Conservation (phyloP, 2,329 filamentous ascomycete species). For the Thermothelomyces thermophilus region DNA sequence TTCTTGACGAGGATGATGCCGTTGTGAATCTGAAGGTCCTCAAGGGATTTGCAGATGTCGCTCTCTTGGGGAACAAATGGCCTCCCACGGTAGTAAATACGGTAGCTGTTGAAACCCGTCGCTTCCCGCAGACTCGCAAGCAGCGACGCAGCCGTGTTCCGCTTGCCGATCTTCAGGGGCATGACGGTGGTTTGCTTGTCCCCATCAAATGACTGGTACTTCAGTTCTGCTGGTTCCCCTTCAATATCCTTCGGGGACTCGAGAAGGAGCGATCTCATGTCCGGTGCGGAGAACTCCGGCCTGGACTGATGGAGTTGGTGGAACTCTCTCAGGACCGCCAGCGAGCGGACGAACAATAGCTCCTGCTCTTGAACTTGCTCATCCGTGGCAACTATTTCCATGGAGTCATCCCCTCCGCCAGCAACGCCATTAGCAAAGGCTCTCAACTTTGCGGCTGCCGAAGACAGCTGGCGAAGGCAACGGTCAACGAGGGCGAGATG, state of each 20-base stretch:
- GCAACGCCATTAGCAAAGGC: slow-evolving; percentile 37
- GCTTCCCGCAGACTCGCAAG: slow-evolving; percentile 58
- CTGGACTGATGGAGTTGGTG: slow-evolving; percentile 58
- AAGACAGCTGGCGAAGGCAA: slow-evolving; percentile 63
- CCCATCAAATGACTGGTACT: slow-evolving; percentile 68
- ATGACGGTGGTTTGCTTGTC: slow-evolving; percentile 52
- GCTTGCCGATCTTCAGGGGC: slow-evolving; percentile 57
- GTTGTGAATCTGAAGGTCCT: slow-evolving; percentile 59
- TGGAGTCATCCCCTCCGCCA: slow-evolving; percentile 45
- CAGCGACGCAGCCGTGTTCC: slow-evolving; percentile 65
- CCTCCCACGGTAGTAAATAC: slow-evolving; percentile 62
- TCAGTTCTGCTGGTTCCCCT: slow-evolving; percentile 60
- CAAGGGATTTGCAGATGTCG: slow-evolving; percentile 55
- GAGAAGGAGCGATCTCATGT: slow-evolving; percentile 47
- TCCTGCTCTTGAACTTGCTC: slow-evolving; percentile 48
- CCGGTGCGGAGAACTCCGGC: slow-evolving; percentile 53
- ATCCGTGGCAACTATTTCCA: slow-evolving; percentile 45
- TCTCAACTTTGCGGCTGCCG: slow-evolving; percentile 54
- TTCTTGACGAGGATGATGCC: slow-evolving; percentile 62
- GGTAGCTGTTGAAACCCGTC: slow-evolving; percentile 71
- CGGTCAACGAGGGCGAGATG: slow-evolving; percentile 67
- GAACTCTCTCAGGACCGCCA: slow-evolving; percentile 62
- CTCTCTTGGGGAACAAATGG: slow-evolving; percentile 55
- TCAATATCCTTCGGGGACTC: slow-evolving; percentile 46
- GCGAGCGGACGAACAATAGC: slow-evolving; percentile 59